Conservation (phyloP, 2,329 filamentous ascomycete species). For the Diaporthe caulivora region DNA sequence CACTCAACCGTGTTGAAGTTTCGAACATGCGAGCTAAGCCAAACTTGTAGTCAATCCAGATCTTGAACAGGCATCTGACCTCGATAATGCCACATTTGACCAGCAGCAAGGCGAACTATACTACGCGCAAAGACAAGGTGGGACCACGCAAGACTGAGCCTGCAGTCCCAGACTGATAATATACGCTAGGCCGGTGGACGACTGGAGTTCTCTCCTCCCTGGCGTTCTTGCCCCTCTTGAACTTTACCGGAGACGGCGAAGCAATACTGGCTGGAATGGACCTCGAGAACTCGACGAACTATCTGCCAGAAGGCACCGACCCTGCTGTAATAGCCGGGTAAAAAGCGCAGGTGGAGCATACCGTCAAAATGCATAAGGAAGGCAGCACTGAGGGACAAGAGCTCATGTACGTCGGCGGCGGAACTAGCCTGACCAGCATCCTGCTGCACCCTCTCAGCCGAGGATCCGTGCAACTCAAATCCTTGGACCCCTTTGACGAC, state of each 20-base stretch:
- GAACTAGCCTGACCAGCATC: background rate
- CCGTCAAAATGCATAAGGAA: slow-evolving; percentile 4
- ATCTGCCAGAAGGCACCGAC: background rate
- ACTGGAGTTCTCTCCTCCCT: background rate
- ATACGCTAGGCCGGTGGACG: background rate
- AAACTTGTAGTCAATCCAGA: background rate
- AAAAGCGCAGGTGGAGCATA: background rate
- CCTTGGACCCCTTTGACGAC: slow-evolving; percentile 53
- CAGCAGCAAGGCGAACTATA: background rate
- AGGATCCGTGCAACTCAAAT: slow-evolving; percentile 50
- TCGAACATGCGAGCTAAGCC: background rate
- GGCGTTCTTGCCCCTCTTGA: background rate
- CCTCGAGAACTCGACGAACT: background rate
- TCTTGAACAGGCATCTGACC: background rate
- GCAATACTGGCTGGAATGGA: background rate
- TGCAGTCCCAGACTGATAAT: background rate
- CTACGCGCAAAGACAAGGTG: slow-evolving; percentile 1
- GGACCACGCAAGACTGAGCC: background rate
- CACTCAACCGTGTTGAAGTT: background rate
- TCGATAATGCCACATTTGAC: slow-evolving; percentile 1
- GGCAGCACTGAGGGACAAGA: background rate
- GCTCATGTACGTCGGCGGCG: background rate
- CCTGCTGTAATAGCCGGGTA: background rate
- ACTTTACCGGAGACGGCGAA: background rate
- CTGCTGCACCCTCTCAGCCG: slow-evolving; percentile 30